These are phyloP conservation scores for Cylindrotheca closterium DNA, from an alignment of 108 stramenopile genomes.

Conservation along the genomic window DNA sequence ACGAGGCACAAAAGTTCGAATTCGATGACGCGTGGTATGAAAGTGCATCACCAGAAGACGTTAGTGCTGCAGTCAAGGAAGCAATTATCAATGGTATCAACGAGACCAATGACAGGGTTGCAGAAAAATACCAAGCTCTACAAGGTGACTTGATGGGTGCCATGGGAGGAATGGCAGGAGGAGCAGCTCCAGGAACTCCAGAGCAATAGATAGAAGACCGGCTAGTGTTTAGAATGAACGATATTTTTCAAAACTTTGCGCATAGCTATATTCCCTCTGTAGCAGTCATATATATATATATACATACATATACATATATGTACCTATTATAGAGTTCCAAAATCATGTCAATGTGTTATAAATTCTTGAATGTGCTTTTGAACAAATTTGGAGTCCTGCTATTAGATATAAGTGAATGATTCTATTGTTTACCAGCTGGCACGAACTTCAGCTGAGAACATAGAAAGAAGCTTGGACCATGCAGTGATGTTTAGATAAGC, in stretches of 20 bases:
- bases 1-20: conserved; percentile 57
- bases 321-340: no score
- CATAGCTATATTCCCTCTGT: no score
- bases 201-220: not conserved
- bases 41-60: conserved; percentile 61
- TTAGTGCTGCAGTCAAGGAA: conserved; percentile 57
- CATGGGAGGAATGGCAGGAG: conserved; percentile 42
- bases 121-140: conserved; percentile 67
- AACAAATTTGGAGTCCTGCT: not conserved
- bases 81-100: conserved; percentile 64
- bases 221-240: no score
- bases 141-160: conserved; percentile 59
- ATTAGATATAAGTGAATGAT: not conserved
- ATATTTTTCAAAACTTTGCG: no score
- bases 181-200: not conserved
- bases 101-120: conserved; percentile 52
- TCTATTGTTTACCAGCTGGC: conserved; percentile 18
- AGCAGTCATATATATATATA: no score
- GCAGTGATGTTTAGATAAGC: conserved; percentile 29
- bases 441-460: conserved; percentile 37
- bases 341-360: no score
- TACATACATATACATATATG: no score
- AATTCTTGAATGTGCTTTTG: not conserved
- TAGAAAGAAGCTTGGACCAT: conserved; percentile 33
- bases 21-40: conserved; percentile 78